phyloP scores from a whole-genome alignment of 2,329 filamentous ascomycete genomes.

The Calcarisporium arbuscula region DNA sequence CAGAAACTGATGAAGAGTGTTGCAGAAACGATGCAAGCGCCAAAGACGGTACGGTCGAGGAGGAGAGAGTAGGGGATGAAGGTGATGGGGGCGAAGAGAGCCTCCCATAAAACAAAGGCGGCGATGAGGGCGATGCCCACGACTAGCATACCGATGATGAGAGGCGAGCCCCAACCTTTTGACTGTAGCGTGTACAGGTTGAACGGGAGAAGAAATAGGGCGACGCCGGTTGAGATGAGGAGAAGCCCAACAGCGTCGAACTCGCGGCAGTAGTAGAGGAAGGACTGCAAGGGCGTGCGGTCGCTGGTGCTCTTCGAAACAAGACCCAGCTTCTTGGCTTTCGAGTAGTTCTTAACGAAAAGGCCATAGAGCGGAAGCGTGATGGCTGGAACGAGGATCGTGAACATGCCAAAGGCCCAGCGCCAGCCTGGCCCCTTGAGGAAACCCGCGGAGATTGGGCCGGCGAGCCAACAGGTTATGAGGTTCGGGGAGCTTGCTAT shows the following conservation, averaged over 20 bases:
- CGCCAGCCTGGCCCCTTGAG: slow-evolving; percentile 39
- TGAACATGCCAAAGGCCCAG: slow-evolving; percentile 60
- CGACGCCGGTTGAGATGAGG: slow-evolving; percentile 43
- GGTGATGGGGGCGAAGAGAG: slow-evolving; percentile 44
- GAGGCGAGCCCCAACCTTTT: slow-evolving; percentile 42
- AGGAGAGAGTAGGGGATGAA: slow-evolving; percentile 48
- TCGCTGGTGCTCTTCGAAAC: slow-evolving; percentile 29
- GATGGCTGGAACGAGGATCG: slow-evolving; percentile 56
- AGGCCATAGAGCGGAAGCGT: slow-evolving; percentile 52
- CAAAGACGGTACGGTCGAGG: slow-evolving; percentile 41
- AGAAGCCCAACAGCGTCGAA: slow-evolving; percentile 50
- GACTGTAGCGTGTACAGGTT: slow-evolving; percentile 41
- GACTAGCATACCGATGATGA: slow-evolving; percentile 49
- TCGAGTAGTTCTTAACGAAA: slow-evolving; percentile 47
- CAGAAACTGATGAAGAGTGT: slow-evolving; percentile 38
- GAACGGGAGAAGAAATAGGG: slow-evolving; percentile 56
- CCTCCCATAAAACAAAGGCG: slow-evolving; percentile 47
- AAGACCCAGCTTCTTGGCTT: slow-evolving; percentile 46
- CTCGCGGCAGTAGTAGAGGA: slow-evolving; percentile 42
- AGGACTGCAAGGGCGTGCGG: slow-evolving; percentile 37
- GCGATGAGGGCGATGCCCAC: slow-evolving; percentile 52
- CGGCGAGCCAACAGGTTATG: slow-evolving; percentile 55
- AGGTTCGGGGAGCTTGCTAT: slow-evolving; percentile 49
- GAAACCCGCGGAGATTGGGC: slow-evolving; percentile 46
- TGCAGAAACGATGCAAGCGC: slow-evolving; percentile 34